These are phyloP conservation scores for Pestalotiopsis sp. DNA, from an alignment of 2,329 filamentous ascomycete species.

Conservation along the genomic window DNA sequence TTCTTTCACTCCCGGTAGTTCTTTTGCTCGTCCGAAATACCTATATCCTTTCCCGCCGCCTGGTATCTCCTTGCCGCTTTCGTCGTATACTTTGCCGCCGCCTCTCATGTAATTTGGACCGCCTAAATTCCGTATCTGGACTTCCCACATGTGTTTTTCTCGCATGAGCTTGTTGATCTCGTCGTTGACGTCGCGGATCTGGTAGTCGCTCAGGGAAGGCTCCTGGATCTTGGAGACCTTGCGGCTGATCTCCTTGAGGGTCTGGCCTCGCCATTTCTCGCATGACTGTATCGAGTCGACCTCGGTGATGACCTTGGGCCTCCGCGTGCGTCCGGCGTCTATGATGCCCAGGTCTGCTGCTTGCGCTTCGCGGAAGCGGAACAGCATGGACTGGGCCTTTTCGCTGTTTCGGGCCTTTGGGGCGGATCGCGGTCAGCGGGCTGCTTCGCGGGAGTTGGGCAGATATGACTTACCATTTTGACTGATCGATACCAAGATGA, in stretches of 20 bases:
- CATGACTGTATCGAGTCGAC: conserved; percentile 82
- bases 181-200: conserved; percentile 97
- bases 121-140: conserved; percentile 92
- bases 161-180: conserved; percentile 99
- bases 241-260: conserved; percentile 94
- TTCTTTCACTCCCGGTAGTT: conserved; percentile 94
- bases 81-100: conserved; percentile 71
- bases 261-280: conserved; percentile 98
- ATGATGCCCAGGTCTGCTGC: conserved; percentile 95
- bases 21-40: conserved; percentile 88
- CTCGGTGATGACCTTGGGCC: conserved; percentile 88
- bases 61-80: conserved; percentile 70
- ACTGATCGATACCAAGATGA: neutral
- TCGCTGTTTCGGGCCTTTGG: conserved; percentile 89
- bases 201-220: conserved; percentile 86
- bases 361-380: conserved; percentile 97
- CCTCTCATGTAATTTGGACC: conserved; percentile 95
- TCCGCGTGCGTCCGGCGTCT: conserved; percentile 85
- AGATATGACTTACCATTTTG: conserved; percentile 29
- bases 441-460: neutral
- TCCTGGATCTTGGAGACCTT: conserved; percentile 98
- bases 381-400: conserved; percentile 99
- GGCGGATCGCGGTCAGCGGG: conserved; percentile 8
- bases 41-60: conserved; percentile 87
- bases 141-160: conserved; percentile 99